Percentiles rank a stretch among this genome's conserved stretches.
Conservation (phyloP, 805 yeast species). For the Ogataea trehalophila region DNA sequence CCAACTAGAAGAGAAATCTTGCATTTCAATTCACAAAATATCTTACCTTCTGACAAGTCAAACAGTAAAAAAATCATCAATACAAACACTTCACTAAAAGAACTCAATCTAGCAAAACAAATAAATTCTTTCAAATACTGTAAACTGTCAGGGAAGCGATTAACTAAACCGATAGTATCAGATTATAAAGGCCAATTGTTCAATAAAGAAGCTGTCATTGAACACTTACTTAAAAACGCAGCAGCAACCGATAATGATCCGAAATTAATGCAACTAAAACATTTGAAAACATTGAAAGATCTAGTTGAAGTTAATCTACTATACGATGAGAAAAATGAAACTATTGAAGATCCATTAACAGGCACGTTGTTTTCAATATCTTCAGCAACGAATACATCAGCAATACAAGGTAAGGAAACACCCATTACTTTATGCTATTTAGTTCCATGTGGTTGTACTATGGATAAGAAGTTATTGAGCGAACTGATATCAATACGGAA, state of each 20-base stretch:
- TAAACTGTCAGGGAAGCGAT: slow-evolving; percentile 35
- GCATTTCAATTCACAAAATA: slow-evolving; percentile 15
- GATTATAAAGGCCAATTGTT: slow-evolving; percentile 65
- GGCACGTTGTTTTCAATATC: background rate
- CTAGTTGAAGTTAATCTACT: slow-evolving; percentile 33
- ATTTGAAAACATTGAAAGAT: slow-evolving; percentile 28
- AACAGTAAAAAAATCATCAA: slow-evolving; percentile 10
- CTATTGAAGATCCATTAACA: slow-evolving; percentile 1
- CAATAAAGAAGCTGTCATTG: slow-evolving; percentile 59
- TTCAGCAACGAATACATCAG: too few relatives aligned
- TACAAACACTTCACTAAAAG: slow-evolving; percentile 2
- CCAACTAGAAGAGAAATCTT: slow-evolving; percentile 52
- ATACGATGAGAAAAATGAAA: slow-evolving; percentile 31
- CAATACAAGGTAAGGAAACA: slow-evolving; percentile 6
- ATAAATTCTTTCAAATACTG: slow-evolving; percentile 45
- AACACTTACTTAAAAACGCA: slow-evolving; percentile 42
- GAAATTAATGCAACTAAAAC: slow-evolving; percentile 20
- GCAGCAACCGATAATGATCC: slow-evolving; percentile 18
- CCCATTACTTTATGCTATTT: slow-evolving; percentile 36
- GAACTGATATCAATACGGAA: slow-evolving; percentile 15
- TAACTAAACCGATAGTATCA: slow-evolving; percentile 53
- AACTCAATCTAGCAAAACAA: slow-evolving; percentile 17
- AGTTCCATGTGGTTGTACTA: slow-evolving; percentile 41
- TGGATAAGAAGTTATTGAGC: slow-evolving; percentile 29
- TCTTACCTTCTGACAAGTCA: slow-evolving; percentile 5